Evolutionary conservation across 176 grass and related monocot genomes (phyloP), one percentile per base, ranked within the genome.

Genomic region (Rhipidocladum racemiflorum): DNA sequence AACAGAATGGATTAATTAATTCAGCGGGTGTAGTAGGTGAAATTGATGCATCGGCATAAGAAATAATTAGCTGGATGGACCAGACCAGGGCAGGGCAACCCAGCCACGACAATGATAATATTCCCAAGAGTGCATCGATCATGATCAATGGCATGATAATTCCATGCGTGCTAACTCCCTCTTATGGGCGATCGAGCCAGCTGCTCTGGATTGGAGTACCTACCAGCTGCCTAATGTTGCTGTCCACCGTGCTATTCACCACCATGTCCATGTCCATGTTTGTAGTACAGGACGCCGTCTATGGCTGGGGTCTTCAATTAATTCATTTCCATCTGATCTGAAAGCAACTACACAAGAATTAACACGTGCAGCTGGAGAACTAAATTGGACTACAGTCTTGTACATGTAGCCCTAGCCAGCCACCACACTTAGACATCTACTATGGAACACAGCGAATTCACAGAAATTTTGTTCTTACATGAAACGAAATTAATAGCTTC

Each of bases 21-120:
- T 24, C n/a, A 24, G 54, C 9, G n/a, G 17, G 1, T 6, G 36
- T 76, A 42, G 75, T 65, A 53, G 76, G 77, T 80, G 78, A 42
- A 80, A 80, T 80, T 25, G 78, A 80, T 81, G 78, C 64, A 43
- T 79, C 76, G 18, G 9, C 35, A 48, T 32, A 82, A 20, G 43
- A 61, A 70, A 69, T 59, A 4, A 71, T 87, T 83, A 63, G 72
- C 43, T 65, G 55, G 79, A 54, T 76, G 85, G 57, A 63, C 68
- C 49, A 50, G 45, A 57, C 4, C 15, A 5, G 46, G 42, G 83
- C 72, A 68, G 30, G 65, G 39, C 83, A 86, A 21, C 50, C 50
- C 51, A 60, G 14, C 56, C 78, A 76, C 7, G 62, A 12, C 40
- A 54, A 82, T 61, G 27, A 81, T 70, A 81, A 81, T 70, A 82